These are phyloP conservation scores for Zasmidium citrigriseum DNA, from an alignment of 2,329 filamentous ascomycete species.

Conservation along the genomic window DNA sequence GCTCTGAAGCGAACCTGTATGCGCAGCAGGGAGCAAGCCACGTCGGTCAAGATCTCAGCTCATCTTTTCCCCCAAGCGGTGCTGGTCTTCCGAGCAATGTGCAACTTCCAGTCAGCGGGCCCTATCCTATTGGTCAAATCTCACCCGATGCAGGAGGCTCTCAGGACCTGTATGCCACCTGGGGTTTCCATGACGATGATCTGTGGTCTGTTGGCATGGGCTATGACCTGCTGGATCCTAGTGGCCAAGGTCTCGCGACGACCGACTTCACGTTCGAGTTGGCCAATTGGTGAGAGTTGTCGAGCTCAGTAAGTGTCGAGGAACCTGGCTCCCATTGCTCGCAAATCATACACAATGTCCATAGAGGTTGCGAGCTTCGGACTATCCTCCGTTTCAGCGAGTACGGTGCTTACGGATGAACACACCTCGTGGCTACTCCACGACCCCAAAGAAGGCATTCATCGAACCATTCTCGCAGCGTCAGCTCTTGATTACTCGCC, in stretches of 20 bases:
- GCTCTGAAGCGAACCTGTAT: neutral
- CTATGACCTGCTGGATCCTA: slow-evolving; percentile 16
- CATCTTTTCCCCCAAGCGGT: neutral
- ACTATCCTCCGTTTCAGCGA: too few relatives aligned
- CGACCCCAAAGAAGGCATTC: too few relatives aligned
- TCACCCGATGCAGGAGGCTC: neutral
- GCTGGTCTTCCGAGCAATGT: too few relatives aligned
- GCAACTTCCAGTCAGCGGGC: neutral
- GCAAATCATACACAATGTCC: too few relatives aligned
- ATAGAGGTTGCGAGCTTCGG: too few relatives aligned
- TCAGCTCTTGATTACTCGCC: too few relatives aligned
- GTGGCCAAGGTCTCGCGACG: slow-evolving; percentile 4
- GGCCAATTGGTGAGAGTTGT: neutral
- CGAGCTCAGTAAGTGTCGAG: too few relatives aligned
- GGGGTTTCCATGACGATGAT: slow-evolving; percentile 15
- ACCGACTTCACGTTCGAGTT: slow-evolving; percentile 1
- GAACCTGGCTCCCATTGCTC: too few relatives aligned
- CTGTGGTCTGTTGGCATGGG: slow-evolving; percentile 17
- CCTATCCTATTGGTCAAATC: neutral
- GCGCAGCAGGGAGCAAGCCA: neutral
- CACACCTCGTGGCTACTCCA: too few relatives aligned
- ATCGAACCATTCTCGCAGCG: too few relatives aligned
- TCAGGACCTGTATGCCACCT: slow-evolving; percentile 1
- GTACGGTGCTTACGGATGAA: too few relatives aligned
- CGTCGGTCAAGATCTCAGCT: neutral